Percentiles rank a stretch among this genome's conserved stretches.
Conservation (phyloP, 371 early-diverging fungal species). For the Mortierella sp. region DNA sequence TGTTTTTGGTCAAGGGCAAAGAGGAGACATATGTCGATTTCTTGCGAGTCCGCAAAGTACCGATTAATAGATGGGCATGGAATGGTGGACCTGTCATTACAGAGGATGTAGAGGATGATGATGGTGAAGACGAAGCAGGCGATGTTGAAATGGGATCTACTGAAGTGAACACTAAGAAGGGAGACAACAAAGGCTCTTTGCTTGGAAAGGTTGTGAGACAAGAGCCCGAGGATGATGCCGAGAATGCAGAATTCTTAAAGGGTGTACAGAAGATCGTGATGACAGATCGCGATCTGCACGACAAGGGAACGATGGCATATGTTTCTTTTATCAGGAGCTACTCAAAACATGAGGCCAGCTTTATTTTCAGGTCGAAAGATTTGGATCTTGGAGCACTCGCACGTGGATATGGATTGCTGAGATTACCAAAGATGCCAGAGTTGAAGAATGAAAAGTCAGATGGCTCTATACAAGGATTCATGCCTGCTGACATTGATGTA, state of each 20-base stretch:
- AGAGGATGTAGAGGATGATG: slow-evolving; percentile 56
- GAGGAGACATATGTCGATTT: slow-evolving; percentile 94
- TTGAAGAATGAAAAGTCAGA: slow-evolving; percentile 69
- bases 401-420: slow-evolving; percentile 82
- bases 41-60: slow-evolving; percentile 89
- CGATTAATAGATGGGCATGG: slow-evolving; percentile 65
- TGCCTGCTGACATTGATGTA: slow-evolving; percentile 64
- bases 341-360: slow-evolving; percentile 92
- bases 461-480: slow-evolving; percentile 58
- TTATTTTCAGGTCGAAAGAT: slow-evolving; percentile 91
- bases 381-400: slow-evolving; percentile 82
- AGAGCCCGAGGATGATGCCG: slow-evolving; percentile 60
- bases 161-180: background rate
- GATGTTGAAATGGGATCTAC: slow-evolving; percentile 21
- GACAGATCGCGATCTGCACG: slow-evolving; percentile 81
- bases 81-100: slow-evolving; percentile 30
- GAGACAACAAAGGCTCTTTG: background rate
- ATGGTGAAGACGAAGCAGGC: slow-evolving; percentile 59
- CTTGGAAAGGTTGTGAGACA: slow-evolving; percentile 33
- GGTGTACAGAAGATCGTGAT: slow-evolving; percentile 66
- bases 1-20: slow-evolving; percentile 81
- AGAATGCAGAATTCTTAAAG: slow-evolving; percentile 63
- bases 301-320: slow-evolving; percentile 86
- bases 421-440: slow-evolving; percentile 95
- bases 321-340: slow-evolving; percentile 92